Conservation (phyloP, 2,329 filamentous ascomycete genomes). For the Aspergillus ibericus region DNA sequence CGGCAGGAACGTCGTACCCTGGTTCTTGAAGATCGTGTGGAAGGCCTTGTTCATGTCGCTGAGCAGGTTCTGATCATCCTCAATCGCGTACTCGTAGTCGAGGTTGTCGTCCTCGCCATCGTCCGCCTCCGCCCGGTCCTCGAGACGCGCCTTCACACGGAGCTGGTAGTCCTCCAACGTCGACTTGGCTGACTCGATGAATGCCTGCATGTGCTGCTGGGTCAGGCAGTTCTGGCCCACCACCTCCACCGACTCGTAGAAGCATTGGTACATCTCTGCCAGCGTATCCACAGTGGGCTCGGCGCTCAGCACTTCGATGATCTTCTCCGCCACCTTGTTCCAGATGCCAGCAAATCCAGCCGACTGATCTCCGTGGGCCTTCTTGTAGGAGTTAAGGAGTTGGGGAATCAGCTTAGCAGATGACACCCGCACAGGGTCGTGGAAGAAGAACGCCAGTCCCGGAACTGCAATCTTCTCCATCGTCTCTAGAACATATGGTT, state of each 20-base stretch:
- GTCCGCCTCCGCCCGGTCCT: slow-evolving; percentile 79
- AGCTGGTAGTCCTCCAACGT: slow-evolving; percentile 91
- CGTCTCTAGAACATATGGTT: slow-evolving; percentile 85
- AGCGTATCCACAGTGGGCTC: slow-evolving; percentile 95
- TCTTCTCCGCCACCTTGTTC: slow-evolving; percentile 81
- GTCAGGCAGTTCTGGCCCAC: slow-evolving; percentile 82
- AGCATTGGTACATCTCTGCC: slow-evolving; percentile 99
- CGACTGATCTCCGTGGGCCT: slow-evolving; percentile 78
- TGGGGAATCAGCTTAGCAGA: slow-evolving; percentile 94
- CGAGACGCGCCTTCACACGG: slow-evolving; percentile 77
- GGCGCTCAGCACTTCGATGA: slow-evolving; percentile 87
- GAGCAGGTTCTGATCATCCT: slow-evolving; percentile 93
- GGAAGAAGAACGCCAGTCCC: slow-evolving; percentile 97
- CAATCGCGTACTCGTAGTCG: slow-evolving; percentile 84
- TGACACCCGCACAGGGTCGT: slow-evolving; percentile 92
- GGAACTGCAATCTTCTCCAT: slow-evolving; percentile 97
- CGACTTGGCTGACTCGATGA: slow-evolving; percentile 81
- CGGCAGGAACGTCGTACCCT: slow-evolving; percentile 78
- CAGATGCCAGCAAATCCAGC: slow-evolving; percentile 79
- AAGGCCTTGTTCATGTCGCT: slow-evolving; percentile 99
- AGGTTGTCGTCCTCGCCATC: slow-evolving; percentile 89
- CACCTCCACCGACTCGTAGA: slow-evolving; percentile 97
- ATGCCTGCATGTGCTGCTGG: slow-evolving; percentile 75
- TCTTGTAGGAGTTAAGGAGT: slow-evolving; percentile 90
- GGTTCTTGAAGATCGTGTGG: slow-evolving; percentile 98